A percentile compares a stretch with the other conserved stretches of the same genome.
phyloP scores from a whole-genome alignment of 1,284 basidiomycete genomes.

The Irpex lacteus region DNA sequence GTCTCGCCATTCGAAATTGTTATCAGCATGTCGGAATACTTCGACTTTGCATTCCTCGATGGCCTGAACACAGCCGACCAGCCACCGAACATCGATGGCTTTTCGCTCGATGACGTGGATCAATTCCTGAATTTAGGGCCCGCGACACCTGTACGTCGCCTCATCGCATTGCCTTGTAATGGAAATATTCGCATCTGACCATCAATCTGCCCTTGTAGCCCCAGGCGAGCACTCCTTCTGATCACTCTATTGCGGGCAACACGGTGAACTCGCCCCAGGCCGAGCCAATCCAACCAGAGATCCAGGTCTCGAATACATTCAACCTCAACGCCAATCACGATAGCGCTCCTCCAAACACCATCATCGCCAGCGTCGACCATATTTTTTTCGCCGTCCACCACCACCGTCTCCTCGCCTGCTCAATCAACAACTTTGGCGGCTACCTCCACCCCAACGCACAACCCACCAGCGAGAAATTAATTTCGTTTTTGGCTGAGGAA shows the following conservation, averaged over 20 bases:
- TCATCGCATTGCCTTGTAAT: background rate
- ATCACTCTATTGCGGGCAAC: background rate
- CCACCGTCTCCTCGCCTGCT: background rate
- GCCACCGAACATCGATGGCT: background rate
- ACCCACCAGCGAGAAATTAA: background rate
- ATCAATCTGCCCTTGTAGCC: background rate
- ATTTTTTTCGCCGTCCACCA: background rate
- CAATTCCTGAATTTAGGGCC: background rate
- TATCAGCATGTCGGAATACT: background rate
- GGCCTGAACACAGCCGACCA: background rate
- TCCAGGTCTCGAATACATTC: background rate
- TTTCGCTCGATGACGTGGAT: background rate
- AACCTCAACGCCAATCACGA: background rate
- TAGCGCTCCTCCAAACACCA: background rate
- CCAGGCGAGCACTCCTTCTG: background rate
- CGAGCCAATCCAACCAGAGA: background rate
- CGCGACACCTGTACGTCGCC: background rate
- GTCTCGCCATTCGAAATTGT: background rate
- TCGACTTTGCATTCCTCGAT: background rate
- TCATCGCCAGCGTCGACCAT: background rate
- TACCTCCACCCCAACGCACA: background rate
- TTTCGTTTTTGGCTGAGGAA: constrained; percentile 23
- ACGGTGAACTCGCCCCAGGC: background rate
- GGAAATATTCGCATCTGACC: too few relatives aligned
- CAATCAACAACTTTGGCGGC: background rate